A percentile compares a stretch with the other conserved stretches of the same genome.
These are phyloP conservation scores for Hyaloscypha bicolor DNA, from an alignment of 495 filamentous ascomycete genomes.

Conservation along the genomic window DNA sequence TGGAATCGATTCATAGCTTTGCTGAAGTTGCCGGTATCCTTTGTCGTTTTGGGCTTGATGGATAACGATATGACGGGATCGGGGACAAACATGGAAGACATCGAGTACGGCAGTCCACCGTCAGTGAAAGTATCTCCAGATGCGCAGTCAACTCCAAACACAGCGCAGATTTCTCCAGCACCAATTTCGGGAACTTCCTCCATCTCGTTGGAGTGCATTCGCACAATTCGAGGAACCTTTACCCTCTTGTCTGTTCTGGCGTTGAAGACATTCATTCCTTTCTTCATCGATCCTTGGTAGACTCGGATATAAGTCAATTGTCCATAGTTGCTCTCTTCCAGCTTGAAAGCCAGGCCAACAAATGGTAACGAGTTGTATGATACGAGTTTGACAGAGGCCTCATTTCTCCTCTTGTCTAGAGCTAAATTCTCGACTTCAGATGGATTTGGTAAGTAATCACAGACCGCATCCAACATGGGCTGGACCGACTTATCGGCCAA, in stretches of 20 bases:
- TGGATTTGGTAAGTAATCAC: conserved; percentile 95
- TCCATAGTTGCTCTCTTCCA: conserved; percentile 98
- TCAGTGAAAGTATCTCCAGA: conserved; percentile 99
- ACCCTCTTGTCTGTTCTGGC: conserved; percentile 93
- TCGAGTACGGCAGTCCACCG: conserved; percentile 86
- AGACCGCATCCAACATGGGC: conserved; percentile 95
- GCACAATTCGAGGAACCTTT: conserved; percentile 94
- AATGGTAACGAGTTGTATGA: conserved; percentile 93
- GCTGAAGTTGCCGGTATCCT: conserved; percentile 91
- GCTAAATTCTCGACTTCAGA: conserved; percentile 87
- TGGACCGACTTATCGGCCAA: conserved; percentile 94
- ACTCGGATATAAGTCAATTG: conserved; percentile 99
- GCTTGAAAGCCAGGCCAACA: conserved; percentile 96
- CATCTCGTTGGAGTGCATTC: conserved; percentile 99
- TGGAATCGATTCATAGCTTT: conserved; percentile 99
- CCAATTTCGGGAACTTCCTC: conserved; percentile 91
- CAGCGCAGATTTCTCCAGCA: conserved; percentile 96
- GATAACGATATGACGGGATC: conserved; percentile 97
- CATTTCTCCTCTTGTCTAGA: conserved; percentile 77
- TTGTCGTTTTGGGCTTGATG: conserved; percentile 94
- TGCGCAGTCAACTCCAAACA: conserved; percentile 97
- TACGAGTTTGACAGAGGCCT: conserved; percentile 80
- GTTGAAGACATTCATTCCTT: conserved; percentile 90
- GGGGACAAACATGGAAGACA: conserved; percentile 99
- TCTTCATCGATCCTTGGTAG: conserved; percentile 90